A percentile compares a stretch with the other conserved stretches of the same genome.
Conservation (phyloP, 2,329 filamentous ascomycete species). For the Talaromyces marneffei region DNA sequence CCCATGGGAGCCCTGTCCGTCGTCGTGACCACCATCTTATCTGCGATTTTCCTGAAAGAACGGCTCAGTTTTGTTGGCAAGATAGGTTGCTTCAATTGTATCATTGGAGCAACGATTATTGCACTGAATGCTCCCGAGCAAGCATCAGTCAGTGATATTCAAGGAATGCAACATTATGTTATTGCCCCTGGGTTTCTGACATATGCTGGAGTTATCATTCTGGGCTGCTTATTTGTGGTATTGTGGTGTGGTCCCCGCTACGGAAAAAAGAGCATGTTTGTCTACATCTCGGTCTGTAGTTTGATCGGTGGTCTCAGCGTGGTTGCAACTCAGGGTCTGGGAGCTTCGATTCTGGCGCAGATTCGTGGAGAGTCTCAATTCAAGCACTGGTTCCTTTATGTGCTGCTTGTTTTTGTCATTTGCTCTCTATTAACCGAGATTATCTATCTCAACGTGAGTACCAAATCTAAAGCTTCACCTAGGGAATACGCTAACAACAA, state of each 20-base stretch:
- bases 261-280: conserved; percentile 95
- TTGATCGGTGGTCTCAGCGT: conserved; percentile 91
- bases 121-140: conserved; percentile 86
- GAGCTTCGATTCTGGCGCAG: conserved; percentile 84
- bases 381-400: conserved; percentile 95
- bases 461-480: neutral
- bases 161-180: conserved; percentile 86
- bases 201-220: conserved; percentile 76
- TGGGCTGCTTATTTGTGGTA: conserved; percentile 66
- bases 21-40: conserved; percentile 84
- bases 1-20: conserved; percentile 86
- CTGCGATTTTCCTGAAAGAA: conserved; percentile 93
- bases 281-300: conserved; percentile 95
- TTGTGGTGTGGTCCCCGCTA: conserved; percentile 80
- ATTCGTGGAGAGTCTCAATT: conserved; percentile 77
- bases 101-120: conserved; percentile 87
- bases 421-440: conserved; percentile 88
- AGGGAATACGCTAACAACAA: neutral
- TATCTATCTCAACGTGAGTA: conserved; percentile 84
- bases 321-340: conserved; percentile 87
- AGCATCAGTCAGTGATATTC: conserved; percentile 77
- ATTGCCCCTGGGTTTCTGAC: conserved; percentile 78
- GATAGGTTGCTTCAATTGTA: conserved; percentile 91
- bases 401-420: conserved; percentile 84
- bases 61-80: conserved; percentile 92